Base-by-base conservation (phyloP, 345 rosid species). In the Draba incana region DNA sequence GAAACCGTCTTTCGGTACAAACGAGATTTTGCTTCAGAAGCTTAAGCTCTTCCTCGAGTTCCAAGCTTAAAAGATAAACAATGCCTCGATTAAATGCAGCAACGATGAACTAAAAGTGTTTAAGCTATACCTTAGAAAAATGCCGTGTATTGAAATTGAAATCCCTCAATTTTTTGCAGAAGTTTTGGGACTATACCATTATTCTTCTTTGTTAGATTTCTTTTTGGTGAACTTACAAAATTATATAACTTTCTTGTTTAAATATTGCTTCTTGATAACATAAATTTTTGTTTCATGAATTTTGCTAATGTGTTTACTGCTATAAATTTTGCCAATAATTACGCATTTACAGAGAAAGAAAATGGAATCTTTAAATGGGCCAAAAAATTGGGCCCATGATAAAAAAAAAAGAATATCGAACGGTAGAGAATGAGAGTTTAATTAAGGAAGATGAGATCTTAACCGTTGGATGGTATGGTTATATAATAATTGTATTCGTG, bases 41-140 rank as follows among this genome's bases (percentile, higher is more conserved):
- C 70, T 93, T 72, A 82, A 67, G 46, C 88, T 81, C 68, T 93
- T 93, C 82, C 83, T 93, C 10, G 92, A 90, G 44, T 82, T 77
- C 73, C 86, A 82, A 71, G 97, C 94, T 41, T 75, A 45, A 68
- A 24, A 51, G 42, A 52, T 4, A 51, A 42, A 47, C 12, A 43
- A 53, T 14, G 30, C 15, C 13, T 30, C 9, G 9, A 70, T 56
- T 6, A 66, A 51, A 25, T 51, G 28, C 12, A 27, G 51, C 35
- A 49, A 49, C 12, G 58, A 58, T 31, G 59, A 49, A 69, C 44
- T 10, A 16, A 33, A 33, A 51, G 23, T 46, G 38, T 50, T 38
- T 5, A n/a, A 13, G 62, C 53, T 33, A 33, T 43, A 70, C 68
- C 30, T 42, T 47, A 61, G 31, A 42, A 56, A 59, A 33, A 6